phyloP scores from a whole-genome alignment of 306 rosid species.

The Prunus fruticosa region DNA sequence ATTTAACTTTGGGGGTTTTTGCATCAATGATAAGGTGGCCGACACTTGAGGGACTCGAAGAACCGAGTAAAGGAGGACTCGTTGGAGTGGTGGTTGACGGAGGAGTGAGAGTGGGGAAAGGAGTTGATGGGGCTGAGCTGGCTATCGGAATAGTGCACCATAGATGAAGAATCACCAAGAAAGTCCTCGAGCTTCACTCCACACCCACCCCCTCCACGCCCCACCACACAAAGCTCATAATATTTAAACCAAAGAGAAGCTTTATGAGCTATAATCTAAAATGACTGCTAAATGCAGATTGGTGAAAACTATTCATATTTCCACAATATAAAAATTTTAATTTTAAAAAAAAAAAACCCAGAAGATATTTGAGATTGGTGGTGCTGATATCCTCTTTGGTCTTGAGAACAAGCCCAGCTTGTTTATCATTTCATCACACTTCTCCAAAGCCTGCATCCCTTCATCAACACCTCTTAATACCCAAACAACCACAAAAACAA shows the following conservation, averaged over 20 bases:
- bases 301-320: background rate
- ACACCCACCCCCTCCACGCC: too few species aligned
- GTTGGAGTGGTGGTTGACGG: too few species aligned
- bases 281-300: background rate
- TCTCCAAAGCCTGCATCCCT: slow-evolving; percentile 57
- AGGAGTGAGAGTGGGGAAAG: too few species aligned
- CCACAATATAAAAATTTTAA: background rate
- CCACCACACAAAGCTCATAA: slow-evolving; percentile 1
- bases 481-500: background rate
- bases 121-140: too few species aligned
- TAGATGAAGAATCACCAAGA: too few species aligned
- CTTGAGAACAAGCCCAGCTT: slow-evolving; percentile 84
- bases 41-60: too few species aligned
- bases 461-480: slow-evolving; percentile 58
- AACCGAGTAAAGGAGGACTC: too few species aligned
- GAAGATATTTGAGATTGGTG: slow-evolving; percentile 65
- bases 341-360: slow-evolving; percentile 40
- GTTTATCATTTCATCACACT: slow-evolving; percentile 74
- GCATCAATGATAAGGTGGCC: too few species aligned
- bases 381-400: slow-evolving; percentile 90
- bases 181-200: too few species aligned
- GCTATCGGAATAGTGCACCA: too few species aligned
- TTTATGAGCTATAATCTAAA: background rate
- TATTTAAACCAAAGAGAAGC: background rate
- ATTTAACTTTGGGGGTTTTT: too few species aligned